Conservation (phyloP, 2,329 filamentous ascomycete species). For the Cryphonectria japonica region DNA sequence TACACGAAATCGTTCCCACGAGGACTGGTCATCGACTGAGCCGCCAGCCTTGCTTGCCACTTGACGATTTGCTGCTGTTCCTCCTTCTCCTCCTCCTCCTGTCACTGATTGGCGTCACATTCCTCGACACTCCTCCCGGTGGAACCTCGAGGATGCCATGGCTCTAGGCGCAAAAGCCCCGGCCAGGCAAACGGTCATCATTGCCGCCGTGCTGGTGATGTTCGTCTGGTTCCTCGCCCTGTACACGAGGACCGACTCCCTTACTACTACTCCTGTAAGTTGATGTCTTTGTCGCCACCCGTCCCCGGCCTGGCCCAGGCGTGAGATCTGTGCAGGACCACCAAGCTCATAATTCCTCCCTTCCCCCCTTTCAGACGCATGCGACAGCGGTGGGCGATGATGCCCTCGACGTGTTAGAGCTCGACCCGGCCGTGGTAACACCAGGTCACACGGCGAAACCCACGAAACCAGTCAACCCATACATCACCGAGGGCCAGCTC, state of each 20-base stretch:
- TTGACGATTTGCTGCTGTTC: background rate
- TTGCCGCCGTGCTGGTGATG: conserved; percentile 23
- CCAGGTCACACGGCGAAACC: conserved; percentile 1
- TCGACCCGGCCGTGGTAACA: conserved; percentile 7
- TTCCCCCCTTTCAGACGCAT: background rate
- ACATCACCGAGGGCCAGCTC: conserved; percentile 28
- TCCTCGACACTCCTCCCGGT: background rate
- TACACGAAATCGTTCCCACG: background rate
- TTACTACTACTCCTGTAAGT: conserved; percentile 25
- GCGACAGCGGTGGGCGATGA: background rate
- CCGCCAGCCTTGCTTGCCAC: background rate
- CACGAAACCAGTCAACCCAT: conserved; percentile 22
- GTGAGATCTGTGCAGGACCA: background rate
- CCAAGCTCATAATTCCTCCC: background rate
- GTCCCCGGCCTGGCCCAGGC: background rate
- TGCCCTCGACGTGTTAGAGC: background rate
- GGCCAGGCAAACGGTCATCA: conserved; percentile 28
- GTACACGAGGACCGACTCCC: conserved; percentile 15
- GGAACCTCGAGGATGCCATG: conserved; percentile 24
- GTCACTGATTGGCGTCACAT: background rate
- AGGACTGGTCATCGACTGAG: background rate
- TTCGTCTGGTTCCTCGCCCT: conserved; percentile 24
- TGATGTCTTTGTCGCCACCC: conserved; percentile 13
- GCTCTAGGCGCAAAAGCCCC: conserved; percentile 25
- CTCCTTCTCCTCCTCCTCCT: background rate